A percentile compares a stretch with the other conserved stretches of the same genome.
These are phyloP conservation scores for Hypericum perforatum DNA, from an alignment of 345 rosid species.

Conservation along the genomic window DNA sequence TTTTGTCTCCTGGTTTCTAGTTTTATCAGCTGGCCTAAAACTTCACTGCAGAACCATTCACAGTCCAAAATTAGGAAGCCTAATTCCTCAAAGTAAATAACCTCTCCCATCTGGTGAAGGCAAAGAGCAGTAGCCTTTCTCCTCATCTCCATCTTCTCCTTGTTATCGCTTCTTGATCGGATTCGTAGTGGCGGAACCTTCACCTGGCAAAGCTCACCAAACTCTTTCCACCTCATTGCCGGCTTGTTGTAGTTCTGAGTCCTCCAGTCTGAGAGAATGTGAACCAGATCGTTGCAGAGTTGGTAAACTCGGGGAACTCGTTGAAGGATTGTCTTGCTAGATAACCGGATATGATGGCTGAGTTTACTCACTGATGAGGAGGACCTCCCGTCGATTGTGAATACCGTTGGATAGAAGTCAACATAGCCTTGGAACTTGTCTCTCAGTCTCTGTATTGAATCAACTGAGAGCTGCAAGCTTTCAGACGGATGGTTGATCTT, in stretches of 20 bases:
- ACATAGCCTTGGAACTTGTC: slow-evolving; percentile 71
- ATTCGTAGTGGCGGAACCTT: slow-evolving; percentile 71
- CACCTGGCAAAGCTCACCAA: slow-evolving; percentile 67
- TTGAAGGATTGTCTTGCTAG: slow-evolving; percentile 63
- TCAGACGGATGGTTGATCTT: slow-evolving; percentile 54
- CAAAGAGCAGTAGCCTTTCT: slow-evolving; percentile 71
- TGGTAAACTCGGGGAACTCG: slow-evolving; percentile 87
- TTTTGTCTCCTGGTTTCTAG: slow-evolving; percentile 56
- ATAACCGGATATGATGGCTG: slow-evolving; percentile 57
- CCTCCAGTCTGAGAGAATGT: slow-evolving; percentile 79
- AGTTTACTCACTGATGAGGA: slow-evolving; percentile 70
- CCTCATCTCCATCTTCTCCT: slow-evolving; percentile 55
- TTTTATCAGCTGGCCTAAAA: slow-evolving; percentile 66
- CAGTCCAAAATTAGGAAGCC: slow-evolving; percentile 66
- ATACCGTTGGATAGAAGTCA: slow-evolving; percentile 72
- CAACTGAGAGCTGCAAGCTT: slow-evolving; percentile 45
- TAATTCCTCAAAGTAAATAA: slow-evolving; percentile 68
- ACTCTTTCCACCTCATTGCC: slow-evolving; percentile 86
- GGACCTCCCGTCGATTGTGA: slow-evolving; percentile 91
- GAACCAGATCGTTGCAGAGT: slow-evolving; percentile 72
- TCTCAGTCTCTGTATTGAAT: slow-evolving; percentile 45
- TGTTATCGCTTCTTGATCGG: slow-evolving; percentile 59
- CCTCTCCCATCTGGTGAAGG: slow-evolving; percentile 85
- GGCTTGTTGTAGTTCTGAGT: slow-evolving; percentile 62
- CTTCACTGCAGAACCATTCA: slow-evolving; percentile 86